Conservation (phyloP, 2,329 filamentous ascomycete species). For the Xylariaceae sp. region DNA sequence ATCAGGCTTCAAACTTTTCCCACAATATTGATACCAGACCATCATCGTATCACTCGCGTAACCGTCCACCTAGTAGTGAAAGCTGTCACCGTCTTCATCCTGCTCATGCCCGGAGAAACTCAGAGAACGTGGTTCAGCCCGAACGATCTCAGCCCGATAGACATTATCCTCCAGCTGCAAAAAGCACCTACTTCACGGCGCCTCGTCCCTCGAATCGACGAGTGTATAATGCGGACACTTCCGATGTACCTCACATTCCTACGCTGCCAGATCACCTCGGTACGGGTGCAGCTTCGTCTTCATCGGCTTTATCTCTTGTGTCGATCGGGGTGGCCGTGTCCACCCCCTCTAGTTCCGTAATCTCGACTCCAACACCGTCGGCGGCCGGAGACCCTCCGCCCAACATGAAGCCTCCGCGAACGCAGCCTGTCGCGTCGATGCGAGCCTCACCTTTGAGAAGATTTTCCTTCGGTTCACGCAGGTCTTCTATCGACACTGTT, state of each 20-base stretch:
- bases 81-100: slow-evolving; percentile 22
- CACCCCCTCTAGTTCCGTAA: slow-evolving; percentile 18
- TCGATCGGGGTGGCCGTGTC: slow-evolving; percentile 27
- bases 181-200: slow-evolving; percentile 25
- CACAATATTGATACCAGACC: slow-evolving; percentile 12
- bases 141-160: slow-evolving; percentile 7
- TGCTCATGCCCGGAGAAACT: slow-evolving; percentile 16
- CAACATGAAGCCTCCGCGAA: slow-evolving; percentile 1
- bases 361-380: slow-evolving; percentile 14
- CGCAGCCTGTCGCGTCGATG: not conserved
- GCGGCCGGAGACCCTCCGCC: slow-evolving; percentile 7
- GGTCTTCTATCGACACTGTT: slow-evolving; percentile 11
- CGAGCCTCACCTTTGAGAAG: slow-evolving; percentile 4
- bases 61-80: slow-evolving; percentile 17
- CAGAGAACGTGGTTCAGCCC: slow-evolving; percentile 15
- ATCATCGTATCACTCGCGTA: slow-evolving; percentile 12
- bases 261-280: slow-evolving; percentile 7
- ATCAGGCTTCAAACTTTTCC: slow-evolving; percentile 10
- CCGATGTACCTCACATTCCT: slow-evolving; percentile 9
- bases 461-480: slow-evolving; percentile 9
- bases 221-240: slow-evolving; percentile 8
- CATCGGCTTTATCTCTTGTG: slow-evolving; percentile 22
- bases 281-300: slow-evolving; percentile 17
- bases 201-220: slow-evolving; percentile 23
- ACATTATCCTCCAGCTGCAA: slow-evolving; percentile 24